Base-by-base conservation (phyloP, 805 yeast genomes). In the Kodamaea leandrae region DNA sequence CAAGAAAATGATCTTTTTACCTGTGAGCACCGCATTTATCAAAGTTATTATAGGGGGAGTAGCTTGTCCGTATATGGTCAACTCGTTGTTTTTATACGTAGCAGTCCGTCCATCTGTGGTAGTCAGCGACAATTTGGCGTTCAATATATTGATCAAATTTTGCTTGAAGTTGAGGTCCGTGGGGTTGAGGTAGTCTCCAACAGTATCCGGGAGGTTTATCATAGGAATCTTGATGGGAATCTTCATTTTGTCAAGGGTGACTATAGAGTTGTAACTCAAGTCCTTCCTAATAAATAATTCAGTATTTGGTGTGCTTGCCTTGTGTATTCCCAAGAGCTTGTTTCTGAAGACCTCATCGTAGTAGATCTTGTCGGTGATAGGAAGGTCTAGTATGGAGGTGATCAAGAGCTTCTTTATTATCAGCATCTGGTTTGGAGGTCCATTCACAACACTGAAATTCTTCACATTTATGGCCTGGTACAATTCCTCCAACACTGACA, bases 1-100 rank as follows among this genome's bases (percentile, higher is more conserved):
- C 44, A 63, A 24, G 61, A 71, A 48, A 50, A 77, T 41, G 54
- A 71, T 49, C 61, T 55, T 46, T 58, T 66, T 54, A 43, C 74
- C 65, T 34, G 74, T 54, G 48, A 70, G 51, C 44, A 67, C 42
- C 37, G 72, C 60, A 56, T 66, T 58, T 43, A 64, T 57, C 43
- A 65, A 41, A 32, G 70, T 45, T 51, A 61, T 55, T 34, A 62
- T 47, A 43, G 72, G 73, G 1, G 82, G 82, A 0, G 83, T 78
- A 27, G 65, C 67, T 13, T 69, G 53, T 0, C 83, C 83, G 54
- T 75, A 76, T 9, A 74, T 69, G 2, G 80, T 72, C 37, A 78
- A 57, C 37, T 77, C 79, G 32, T 73, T 68, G 46, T 71, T 67
- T 39, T 64, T 58, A 32, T 45, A 66, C 12, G 23, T 10, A 7